These are phyloP conservation scores for Colletotrichum sojae DNA, from an alignment of 2,329 filamentous ascomycete genomes.

Conservation along the genomic window DNA sequence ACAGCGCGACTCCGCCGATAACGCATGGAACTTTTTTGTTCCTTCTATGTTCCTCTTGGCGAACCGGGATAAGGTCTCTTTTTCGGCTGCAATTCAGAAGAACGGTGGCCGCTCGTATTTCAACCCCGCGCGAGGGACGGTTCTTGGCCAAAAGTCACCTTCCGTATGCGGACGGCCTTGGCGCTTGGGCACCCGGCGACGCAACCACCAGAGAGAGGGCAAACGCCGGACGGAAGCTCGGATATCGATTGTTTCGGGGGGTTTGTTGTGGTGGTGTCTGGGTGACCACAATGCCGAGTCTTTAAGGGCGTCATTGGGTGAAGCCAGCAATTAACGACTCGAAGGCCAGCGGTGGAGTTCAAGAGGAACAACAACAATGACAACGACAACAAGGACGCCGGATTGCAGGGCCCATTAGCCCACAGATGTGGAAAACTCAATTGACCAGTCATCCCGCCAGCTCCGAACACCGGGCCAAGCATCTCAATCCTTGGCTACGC, in stretches of 20 bases:
- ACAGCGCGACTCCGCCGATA: background rate
- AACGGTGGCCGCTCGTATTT: background rate
- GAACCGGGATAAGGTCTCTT: background rate
- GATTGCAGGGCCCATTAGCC: too few species aligned
- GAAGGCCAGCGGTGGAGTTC: too few species aligned
- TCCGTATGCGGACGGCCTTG: conserved; percentile 26
- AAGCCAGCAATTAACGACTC: too few species aligned
- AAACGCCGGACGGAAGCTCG: background rate
- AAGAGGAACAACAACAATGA: too few species aligned
- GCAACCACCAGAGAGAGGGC: too few species aligned
- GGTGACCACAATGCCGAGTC: too few species aligned
- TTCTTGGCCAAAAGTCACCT: conserved; percentile 35
- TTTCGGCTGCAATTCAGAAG: background rate
- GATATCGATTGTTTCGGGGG: background rate
- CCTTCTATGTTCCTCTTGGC: conserved; percentile 4
- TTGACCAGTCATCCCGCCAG: background rate
- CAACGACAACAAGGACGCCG: too few species aligned
- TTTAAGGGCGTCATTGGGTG: too few species aligned
- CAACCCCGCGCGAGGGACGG: conserved; percentile 11
- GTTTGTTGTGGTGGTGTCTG: too few species aligned
- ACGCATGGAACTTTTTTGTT: conserved; percentile 2
- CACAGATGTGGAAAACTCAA: background rate
- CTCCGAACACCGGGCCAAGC: background rate
- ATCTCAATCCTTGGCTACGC: conserved; percentile 1
- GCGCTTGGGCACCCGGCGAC: background rate